These are phyloP conservation scores for Flaveria linearis DNA, from an alignment of 129 eudicot genomes.

Conservation along the genomic window DNA sequence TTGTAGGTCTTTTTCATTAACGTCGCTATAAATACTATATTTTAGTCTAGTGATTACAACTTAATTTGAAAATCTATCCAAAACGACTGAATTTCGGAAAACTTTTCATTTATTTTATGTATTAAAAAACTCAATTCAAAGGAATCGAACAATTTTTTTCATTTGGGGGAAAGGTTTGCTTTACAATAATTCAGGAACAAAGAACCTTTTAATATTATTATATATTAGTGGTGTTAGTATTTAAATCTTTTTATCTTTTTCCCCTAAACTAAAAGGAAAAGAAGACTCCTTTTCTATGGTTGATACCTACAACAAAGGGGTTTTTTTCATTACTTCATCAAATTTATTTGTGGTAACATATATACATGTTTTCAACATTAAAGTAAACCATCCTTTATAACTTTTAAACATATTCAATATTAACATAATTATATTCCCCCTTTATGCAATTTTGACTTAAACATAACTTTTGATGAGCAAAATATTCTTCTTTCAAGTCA, in stretches of 20 bases:
- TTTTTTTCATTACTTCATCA: not conserved
- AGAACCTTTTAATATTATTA: slow-evolving; percentile 22
- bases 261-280: slow-evolving; percentile 27
- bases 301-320: slow-evolving; percentile 12
- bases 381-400: not conserved
- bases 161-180: slow-evolving; percentile 13
- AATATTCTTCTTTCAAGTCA: not conserved
- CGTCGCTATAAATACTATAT: not conserved
- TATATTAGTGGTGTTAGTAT: slow-evolving; percentile 29
- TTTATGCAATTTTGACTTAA: slow-evolving; percentile 1
- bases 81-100: not conserved
- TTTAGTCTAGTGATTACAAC: not conserved
- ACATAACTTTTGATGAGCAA: not conserved
- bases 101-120: not conserved
- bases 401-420: not conserved
- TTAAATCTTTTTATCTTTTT: slow-evolving; percentile 25
- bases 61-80: not conserved
- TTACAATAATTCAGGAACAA: slow-evolving; percentile 37
- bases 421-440: not conserved
- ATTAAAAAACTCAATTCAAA: slow-evolving; percentile 14
- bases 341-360: not conserved
- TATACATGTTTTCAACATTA: not conserved
- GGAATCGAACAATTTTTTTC: slow-evolving; percentile 4
- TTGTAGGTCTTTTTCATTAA: slow-evolving; percentile 13
- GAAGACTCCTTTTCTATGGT: not conserved